phyloP scores from a whole-genome alignment of 805 yeast genomes.

The Starmerella bombicola region DNA sequence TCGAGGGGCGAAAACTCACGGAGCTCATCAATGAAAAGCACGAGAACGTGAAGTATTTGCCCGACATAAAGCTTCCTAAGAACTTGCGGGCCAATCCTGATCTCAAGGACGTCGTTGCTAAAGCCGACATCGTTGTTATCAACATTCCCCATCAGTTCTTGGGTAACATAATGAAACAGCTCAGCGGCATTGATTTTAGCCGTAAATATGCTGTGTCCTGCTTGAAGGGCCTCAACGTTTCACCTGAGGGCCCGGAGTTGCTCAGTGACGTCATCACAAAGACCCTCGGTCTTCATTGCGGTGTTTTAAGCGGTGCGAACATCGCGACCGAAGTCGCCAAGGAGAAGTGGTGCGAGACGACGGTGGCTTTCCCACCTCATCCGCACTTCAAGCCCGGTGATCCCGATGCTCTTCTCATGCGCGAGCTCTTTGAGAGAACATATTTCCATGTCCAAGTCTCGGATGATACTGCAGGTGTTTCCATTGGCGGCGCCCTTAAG shows the following conservation, averaged over 20 bases:
- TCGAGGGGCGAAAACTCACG: slow-evolving; percentile 66
- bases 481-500: slow-evolving; percentile 93
- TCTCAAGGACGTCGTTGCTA: slow-evolving; percentile 58
- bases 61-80: slow-evolving; percentile 74
- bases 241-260: slow-evolving; percentile 70
- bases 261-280: slow-evolving; percentile 69
- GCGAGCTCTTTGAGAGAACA: slow-evolving; percentile 86
- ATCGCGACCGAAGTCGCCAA: slow-evolving; percentile 94
- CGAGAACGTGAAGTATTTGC: slow-evolving; percentile 89
- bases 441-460: slow-evolving; percentile 94
- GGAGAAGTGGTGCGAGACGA: slow-evolving; percentile 94
- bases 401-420: slow-evolving; percentile 58
- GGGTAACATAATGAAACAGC: slow-evolving; percentile 58
- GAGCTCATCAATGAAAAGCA: slow-evolving; percentile 82
- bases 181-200: slow-evolving; percentile 62
- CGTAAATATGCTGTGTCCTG: slow-evolving; percentile 82
- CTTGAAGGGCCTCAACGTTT: slow-evolving; percentile 87
- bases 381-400: slow-evolving; percentile 57
- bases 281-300: slow-evolving; percentile 76
- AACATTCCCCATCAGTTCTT: slow-evolving; percentile 97
- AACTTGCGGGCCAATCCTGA: slow-evolving; percentile 84
- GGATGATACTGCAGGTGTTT: slow-evolving; percentile 89
- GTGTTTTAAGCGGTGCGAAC: slow-evolving; percentile 95
- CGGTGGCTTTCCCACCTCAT: slow-evolving; percentile 80
- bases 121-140: slow-evolving; percentile 78